A percentile compares a stretch with the other conserved stretches of the same genome.
Evolutionary conservation across 257 asterid genomes (phyloP).

Genomic region (Coffea canephora): DNA sequence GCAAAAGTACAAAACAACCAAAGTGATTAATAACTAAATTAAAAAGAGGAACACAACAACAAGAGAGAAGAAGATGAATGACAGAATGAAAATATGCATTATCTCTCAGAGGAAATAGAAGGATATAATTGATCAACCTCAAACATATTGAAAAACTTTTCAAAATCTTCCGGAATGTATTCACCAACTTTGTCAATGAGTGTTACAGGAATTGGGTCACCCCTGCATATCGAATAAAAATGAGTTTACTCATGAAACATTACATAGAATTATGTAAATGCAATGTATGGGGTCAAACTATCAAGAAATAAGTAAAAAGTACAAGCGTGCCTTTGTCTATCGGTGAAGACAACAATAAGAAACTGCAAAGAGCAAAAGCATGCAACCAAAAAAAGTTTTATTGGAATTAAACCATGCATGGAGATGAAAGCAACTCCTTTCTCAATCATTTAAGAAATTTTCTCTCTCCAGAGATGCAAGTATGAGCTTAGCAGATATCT

Average conservation of each 20-base stretch:
- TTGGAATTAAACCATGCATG: not conserved
- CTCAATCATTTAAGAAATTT: not conserved
- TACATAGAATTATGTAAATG: not conserved
- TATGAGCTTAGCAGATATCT: not conserved
- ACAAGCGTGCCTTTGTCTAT: not conserved
- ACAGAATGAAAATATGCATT: not conserved
- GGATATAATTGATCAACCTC: slow-evolving; percentile 44
- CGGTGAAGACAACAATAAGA: not conserved
- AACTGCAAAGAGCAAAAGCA: not conserved
- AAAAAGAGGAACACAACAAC: slow-evolving; percentile 1
- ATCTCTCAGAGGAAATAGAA: slow-evolving; percentile 15
- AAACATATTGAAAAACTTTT: slow-evolving; percentile 35
- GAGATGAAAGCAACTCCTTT: not conserved
- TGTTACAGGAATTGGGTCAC: slow-evolving; percentile 74
- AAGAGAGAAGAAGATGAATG: slow-evolving; percentile 7
- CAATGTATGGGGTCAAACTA: not conserved
- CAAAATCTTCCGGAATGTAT: slow-evolving; percentile 69
- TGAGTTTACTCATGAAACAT: slow-evolving; percentile 17
- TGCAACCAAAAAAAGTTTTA: not conserved
- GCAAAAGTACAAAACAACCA: not conserved
- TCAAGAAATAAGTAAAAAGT: too few species aligned
- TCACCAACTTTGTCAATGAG: slow-evolving; percentile 78
- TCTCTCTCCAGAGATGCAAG: not conserved
- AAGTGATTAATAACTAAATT: not conserved
- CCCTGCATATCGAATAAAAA: slow-evolving; percentile 56